phyloP scores from a whole-genome alignment of 331 rosid species.

The Prunus yedoensis region DNA sequence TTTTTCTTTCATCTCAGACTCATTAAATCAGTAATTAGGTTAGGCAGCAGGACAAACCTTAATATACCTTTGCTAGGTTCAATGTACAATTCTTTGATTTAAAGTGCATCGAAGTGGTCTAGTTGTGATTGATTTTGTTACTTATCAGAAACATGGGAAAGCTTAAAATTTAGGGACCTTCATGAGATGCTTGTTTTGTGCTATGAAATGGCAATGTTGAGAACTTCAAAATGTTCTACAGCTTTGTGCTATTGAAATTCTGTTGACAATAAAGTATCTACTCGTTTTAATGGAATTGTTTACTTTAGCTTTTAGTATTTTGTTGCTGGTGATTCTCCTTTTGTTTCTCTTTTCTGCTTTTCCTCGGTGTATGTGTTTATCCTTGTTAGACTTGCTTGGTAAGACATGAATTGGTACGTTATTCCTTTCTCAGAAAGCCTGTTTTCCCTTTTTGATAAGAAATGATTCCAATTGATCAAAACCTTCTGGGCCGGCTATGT shows the following conservation, averaged over 20 bases:
- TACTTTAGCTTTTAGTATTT: background rate
- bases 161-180: slow-evolving; percentile 35
- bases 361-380: background rate
- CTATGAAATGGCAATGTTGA: slow-evolving; percentile 13
- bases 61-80: slow-evolving; percentile 33
- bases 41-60: slow-evolving; percentile 36
- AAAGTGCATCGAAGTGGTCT: slow-evolving; percentile 44
- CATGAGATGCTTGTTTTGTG: slow-evolving; percentile 27
- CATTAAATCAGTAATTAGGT: slow-evolving; percentile 34
- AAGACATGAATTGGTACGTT: background rate
- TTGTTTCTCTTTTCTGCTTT: background rate
- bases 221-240: slow-evolving; percentile 11
- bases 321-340: background rate
- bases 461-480: background rate
- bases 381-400: slow-evolving; percentile 4
- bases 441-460: background rate
- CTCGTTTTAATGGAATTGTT: background rate
- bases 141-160: slow-evolving; percentile 21
- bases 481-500: slow-evolving; percentile 11
- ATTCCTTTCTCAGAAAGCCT: background rate
- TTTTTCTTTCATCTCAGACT: slow-evolving; percentile 13
- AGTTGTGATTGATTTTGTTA: slow-evolving; percentile 12
- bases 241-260: slow-evolving; percentile 12
- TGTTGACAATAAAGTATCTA: slow-evolving; percentile 22
- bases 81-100: slow-evolving; percentile 45